phyloP scores from a whole-genome alignment of 192 early-diverging fungal species.

The Podila epicladia region DNA sequence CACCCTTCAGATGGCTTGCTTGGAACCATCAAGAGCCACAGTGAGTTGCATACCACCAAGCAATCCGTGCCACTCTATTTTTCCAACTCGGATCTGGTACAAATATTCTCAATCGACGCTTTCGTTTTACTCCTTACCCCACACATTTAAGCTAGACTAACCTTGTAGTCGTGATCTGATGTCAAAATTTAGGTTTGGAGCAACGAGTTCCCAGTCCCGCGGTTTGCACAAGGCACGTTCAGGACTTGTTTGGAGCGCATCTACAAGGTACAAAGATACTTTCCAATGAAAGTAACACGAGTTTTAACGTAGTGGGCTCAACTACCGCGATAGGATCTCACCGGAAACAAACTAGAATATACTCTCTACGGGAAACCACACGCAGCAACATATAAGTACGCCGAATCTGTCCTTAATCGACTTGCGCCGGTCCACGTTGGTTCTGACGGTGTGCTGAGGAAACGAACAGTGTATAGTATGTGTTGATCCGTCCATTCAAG shows the following conservation, averaged over 20 bases:
- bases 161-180: no score
- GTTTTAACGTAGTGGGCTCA: constrained; percentile 29
- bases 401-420: constrained; percentile 61
- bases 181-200: constrained; percentile 72
- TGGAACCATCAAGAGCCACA: constrained; percentile 57
- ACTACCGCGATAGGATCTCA: constrained; percentile 29
- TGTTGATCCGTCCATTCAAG: no score
- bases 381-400: constrained; percentile 74
- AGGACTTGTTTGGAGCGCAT: constrained; percentile 74
- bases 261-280: constrained; percentile 53
- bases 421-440: constrained; percentile 20
- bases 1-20: constrained; percentile 62
- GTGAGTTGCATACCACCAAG: constrained; percentile 23
- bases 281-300: neutral
- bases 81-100: constrained; percentile 71
- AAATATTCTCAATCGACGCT: no score
- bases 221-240: constrained; percentile 89
- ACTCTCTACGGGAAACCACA: constrained; percentile 87
- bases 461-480: constrained; percentile 51
- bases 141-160: constrained; percentile 17
- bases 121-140: neutral
- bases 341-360: constrained; percentile 64
- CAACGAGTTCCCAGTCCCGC: constrained; percentile 78
- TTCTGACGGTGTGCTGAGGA: constrained; percentile 2
- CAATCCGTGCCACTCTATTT: constrained; percentile 80